Evolutionary conservation across 768 basidiomycete genomes (phyloP).

Genomic region (Tricholoma terreum): DNA sequence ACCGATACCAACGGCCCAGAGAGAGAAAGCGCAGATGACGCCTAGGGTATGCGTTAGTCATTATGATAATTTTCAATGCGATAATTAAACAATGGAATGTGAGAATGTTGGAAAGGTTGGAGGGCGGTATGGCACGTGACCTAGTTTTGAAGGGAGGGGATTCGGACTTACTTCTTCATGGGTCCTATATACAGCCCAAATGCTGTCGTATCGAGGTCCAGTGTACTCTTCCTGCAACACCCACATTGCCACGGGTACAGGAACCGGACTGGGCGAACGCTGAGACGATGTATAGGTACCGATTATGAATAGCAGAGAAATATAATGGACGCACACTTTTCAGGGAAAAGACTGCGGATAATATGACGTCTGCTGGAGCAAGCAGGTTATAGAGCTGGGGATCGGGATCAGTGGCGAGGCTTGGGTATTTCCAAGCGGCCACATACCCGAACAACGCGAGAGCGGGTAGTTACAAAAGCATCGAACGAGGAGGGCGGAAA

Average conservation of each 20-base stretch:
- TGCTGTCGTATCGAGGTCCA: conserved; percentile 27
- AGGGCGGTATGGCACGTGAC: too few species aligned
- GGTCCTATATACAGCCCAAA: conserved; percentile 57
- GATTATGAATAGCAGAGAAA: conserved; percentile 13
- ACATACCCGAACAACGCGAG: conserved; percentile 54
- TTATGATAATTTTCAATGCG: conserved; percentile 1
- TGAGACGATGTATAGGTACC: conserved; percentile 11
- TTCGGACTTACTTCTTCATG: conserved; percentile 56
- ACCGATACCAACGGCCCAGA: conserved; percentile 45
- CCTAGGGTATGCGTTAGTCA: conserved; percentile 37
- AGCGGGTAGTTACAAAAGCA: conserved; percentile 48
- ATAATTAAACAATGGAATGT: background rate
- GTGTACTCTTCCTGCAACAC: conserved; percentile 33
- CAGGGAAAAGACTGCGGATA: conserved; percentile 38
- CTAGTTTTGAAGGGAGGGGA: background rate
- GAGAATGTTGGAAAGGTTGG: background rate
- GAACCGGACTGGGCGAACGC: conserved; percentile 20
- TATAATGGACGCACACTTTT: conserved; percentile 29
- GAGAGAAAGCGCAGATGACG: conserved; percentile 51
- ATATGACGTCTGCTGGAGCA: conserved; percentile 31
- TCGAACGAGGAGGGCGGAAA: conserved; percentile 23
- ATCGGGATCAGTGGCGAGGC: conserved; percentile 8
- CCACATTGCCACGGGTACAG: conserved; percentile 49
- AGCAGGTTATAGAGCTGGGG: conserved; percentile 40
- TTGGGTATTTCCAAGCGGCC: conserved; percentile 10